These are phyloP conservation scores for Monilinia fructigena DNA, from an alignment of 2,329 filamentous ascomycete species.

Conservation along the genomic window DNA sequence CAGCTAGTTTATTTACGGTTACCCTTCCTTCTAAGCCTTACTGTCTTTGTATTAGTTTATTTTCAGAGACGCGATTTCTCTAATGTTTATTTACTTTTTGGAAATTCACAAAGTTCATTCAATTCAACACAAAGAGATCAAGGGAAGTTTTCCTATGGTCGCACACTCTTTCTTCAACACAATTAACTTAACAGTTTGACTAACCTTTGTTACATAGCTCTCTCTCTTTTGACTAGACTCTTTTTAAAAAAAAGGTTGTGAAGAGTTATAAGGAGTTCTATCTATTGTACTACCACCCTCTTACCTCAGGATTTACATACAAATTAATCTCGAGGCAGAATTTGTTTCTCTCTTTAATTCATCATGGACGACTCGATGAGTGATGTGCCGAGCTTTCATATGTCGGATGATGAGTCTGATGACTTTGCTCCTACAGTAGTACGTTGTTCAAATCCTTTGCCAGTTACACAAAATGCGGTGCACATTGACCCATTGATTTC, in stretches of 20 bases:
- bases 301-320: background rate
- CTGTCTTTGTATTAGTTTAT: background rate
- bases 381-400: slow-evolving; percentile 60
- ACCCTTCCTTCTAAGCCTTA: background rate
- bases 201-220: background rate
- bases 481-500: background rate
- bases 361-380: slow-evolving; percentile 43
- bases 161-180: slow-evolving; percentile 14
- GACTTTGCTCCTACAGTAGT: slow-evolving; percentile 56
- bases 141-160: slow-evolving; percentile 10
- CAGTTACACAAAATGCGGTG: slow-evolving; percentile 17
- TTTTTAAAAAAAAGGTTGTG: background rate
- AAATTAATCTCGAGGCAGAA: background rate
- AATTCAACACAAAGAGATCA: background rate
- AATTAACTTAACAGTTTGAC: background rate
- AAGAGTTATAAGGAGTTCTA: background rate
- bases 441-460: slow-evolving; percentile 37
- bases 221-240: background rate
- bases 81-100: slow-evolving; percentile 20
- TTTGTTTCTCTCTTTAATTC: slow-evolving; percentile 16
- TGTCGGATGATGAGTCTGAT: slow-evolving; percentile 56
- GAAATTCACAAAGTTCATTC: background rate
- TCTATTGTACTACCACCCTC: slow-evolving; percentile 22
- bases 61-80: slow-evolving; percentile 4
- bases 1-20: slow-evolving; percentile 2